These are phyloP conservation scores for Neocatenulostroma microsporum DNA, from an alignment of 2,329 filamentous ascomycete species.

Conservation along the genomic window DNA sequence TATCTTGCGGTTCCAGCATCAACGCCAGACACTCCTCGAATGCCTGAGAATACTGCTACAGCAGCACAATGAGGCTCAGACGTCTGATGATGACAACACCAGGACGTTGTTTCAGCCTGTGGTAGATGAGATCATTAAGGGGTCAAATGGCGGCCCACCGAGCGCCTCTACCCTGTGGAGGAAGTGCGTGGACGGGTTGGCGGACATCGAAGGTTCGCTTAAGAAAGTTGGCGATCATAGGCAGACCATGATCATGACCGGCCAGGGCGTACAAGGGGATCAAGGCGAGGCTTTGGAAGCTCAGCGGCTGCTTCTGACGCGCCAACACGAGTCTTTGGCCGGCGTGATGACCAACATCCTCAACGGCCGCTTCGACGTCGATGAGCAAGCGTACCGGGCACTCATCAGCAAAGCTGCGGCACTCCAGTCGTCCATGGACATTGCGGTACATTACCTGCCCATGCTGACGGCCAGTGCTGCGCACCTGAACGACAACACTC, in stretches of 20 bases:
- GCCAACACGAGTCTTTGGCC: constrained; percentile 82
- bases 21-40: constrained; percentile 74
- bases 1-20: constrained; percentile 80
- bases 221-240: constrained; percentile 67
- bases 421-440: constrained; percentile 65
- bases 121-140: constrained; percentile 53
- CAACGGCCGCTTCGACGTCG: constrained; percentile 44
- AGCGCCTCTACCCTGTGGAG: constrained; percentile 59
- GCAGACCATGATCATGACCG: constrained; percentile 66
- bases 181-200: constrained; percentile 70
- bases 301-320: constrained; percentile 68
- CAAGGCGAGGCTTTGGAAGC: constrained; percentile 71
- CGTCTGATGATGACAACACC: background rate
- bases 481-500: constrained; percentile 69
- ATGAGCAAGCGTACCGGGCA: constrained; percentile 58
- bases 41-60: constrained; percentile 70
- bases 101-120: background rate
- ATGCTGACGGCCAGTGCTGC: constrained; percentile 68
- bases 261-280: constrained; percentile 56
- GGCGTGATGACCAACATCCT: constrained; percentile 73
- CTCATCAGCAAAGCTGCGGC: constrained; percentile 62
- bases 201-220: constrained; percentile 67
- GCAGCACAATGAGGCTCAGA: constrained; percentile 41
- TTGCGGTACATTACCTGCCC: constrained; percentile 73
- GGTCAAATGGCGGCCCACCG: constrained; percentile 39